Percentiles rank a stretch among this genome's conserved stretches.
phyloP scores from a whole-genome alignment of 1,284 basidiomycete genomes.

The Austropuccinia psidii region DNA sequence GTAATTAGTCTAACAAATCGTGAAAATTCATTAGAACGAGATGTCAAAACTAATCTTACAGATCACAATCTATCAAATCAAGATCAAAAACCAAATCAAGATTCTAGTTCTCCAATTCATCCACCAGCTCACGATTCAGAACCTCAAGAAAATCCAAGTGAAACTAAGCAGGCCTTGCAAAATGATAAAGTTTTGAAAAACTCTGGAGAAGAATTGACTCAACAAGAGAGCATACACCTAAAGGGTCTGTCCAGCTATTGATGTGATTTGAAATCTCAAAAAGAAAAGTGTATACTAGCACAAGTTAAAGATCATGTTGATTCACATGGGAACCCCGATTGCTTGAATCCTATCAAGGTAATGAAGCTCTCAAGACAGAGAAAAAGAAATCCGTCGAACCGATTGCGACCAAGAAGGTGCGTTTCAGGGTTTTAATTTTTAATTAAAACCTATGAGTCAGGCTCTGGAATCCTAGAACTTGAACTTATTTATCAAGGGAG shows the following conservation, averaged over 20 bases:
- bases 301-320: slow-evolving; percentile 13
- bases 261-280: slow-evolving; percentile 10
- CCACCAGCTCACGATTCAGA: neutral
- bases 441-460: neutral
- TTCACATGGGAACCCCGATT: slow-evolving; percentile 17
- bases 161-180: neutral
- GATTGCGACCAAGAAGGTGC: slow-evolving; percentile 79
- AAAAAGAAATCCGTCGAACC: slow-evolving; percentile 70
- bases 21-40: neutral
- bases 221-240: slow-evolving; percentile 10
- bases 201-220: slow-evolving; percentile 5
- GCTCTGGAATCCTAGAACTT: neutral
- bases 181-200: neutral
- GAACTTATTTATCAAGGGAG: neutral
- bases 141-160: neutral
- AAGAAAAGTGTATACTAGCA: neutral
- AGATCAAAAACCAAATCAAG: neutral
- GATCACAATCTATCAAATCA: neutral
- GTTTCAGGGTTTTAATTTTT: slow-evolving; percentile 40
- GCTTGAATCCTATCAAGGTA: slow-evolving; percentile 16
- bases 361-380: slow-evolving; percentile 31
- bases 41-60: neutral
- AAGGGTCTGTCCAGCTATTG: slow-evolving; percentile 32
- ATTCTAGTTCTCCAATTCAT: too few relatives aligned
- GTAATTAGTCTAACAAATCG: slow-evolving; percentile 21